phyloP scores from a whole-genome alignment of 108 stramenopile genomes.

The Nitzschia sp. region DNA sequence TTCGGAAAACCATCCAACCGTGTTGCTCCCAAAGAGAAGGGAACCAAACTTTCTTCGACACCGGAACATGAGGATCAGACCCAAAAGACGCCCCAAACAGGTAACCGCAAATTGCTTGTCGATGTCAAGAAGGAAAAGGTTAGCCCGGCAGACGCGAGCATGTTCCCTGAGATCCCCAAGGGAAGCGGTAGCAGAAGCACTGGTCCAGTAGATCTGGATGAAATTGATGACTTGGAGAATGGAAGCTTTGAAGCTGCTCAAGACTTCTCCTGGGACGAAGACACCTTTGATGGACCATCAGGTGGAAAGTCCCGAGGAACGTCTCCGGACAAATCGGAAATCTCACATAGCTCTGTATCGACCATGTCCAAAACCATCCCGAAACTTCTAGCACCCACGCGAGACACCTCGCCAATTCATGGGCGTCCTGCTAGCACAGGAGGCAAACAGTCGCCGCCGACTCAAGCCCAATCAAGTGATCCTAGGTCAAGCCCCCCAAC shows the following conservation, averaged over 20 bases:
- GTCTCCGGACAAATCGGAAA: constrained; percentile 1
- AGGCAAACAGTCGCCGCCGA: no score
- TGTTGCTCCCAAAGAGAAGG: neutral
- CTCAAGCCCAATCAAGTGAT: neutral
- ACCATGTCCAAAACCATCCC: constrained; percentile 34
- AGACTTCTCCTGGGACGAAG: constrained; percentile 43
- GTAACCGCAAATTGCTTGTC: constrained; percentile 14
- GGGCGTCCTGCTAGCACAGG: neutral
- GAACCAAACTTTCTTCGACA: neutral
- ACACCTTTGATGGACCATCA: neutral
- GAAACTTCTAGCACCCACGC: constrained; percentile 30
- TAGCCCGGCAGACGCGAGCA: constrained; percentile 34
- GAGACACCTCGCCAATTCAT: constrained; percentile 52
- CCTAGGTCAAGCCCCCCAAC: neutral
- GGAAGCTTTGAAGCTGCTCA: constrained; percentile 23
- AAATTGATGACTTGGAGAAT: constrained; percentile 30
- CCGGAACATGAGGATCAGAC: constrained; percentile 1
- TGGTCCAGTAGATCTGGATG: constrained; percentile 54
- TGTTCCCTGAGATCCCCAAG: constrained; percentile 29
- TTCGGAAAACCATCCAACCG: constrained; percentile 7
- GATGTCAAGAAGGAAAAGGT: constrained; percentile 46
- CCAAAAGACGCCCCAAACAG: neutral
- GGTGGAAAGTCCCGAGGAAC: neutral
- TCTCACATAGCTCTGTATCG: constrained; percentile 22
- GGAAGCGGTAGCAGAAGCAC: neutral